Evolutionary conservation across 331 rosid species (phyloP), one percentile per base, ranked within the genome.

Genomic region (Rhamnella rubrinervis): DNA sequence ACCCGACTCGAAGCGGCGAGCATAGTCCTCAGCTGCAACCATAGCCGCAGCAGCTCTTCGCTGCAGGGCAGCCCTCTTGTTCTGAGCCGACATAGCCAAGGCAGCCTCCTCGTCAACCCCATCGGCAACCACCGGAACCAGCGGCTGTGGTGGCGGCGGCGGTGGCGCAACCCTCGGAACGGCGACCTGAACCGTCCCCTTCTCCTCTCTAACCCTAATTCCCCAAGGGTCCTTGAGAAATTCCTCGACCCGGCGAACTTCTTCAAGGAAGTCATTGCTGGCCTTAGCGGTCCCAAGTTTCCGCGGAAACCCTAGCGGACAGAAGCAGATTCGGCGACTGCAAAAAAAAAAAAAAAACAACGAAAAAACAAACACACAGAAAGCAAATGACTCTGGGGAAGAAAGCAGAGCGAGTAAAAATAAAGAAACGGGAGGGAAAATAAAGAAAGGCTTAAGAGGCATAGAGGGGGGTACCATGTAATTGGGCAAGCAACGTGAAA

Each of bases 401-500:
- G 61, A 52, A 50, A 46, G 12, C 23, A 53, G 66, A 31, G 21
- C 63, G 58, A 58, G 55, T 59, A 52, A 20, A 52, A 20, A 9
- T 46, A 28, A 63, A 71, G 40, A 31, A 0, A 31, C 4, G 35
- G 35, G 58, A 58, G 55, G 62, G 47, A 20, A 52, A 20, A 9
- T 52, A 37, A 63, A 71, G 47, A 23, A 4, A 55, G 26, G 39
- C 49, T 70, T 63, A 19, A 65, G 75, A 68, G 71, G 26, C 14
- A 55, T 65, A 56, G 39, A 75, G 40, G 25, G 5, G 16, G 40
- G 11, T 84, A 92, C 99, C 96, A 89, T 80, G 99, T 95, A 89
- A 95, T 91, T 91, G 99, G 97, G 83, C 99, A 95, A 82, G 96
- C 99, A 70, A 95, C 93, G 92, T 95, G 99, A 95, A 95, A 95